Evolutionary conservation across 31 red algal genomes (phyloP), one percentile per base, ranked within the genome.

Genomic region (Odonthalia washingtoniensis): DNA sequence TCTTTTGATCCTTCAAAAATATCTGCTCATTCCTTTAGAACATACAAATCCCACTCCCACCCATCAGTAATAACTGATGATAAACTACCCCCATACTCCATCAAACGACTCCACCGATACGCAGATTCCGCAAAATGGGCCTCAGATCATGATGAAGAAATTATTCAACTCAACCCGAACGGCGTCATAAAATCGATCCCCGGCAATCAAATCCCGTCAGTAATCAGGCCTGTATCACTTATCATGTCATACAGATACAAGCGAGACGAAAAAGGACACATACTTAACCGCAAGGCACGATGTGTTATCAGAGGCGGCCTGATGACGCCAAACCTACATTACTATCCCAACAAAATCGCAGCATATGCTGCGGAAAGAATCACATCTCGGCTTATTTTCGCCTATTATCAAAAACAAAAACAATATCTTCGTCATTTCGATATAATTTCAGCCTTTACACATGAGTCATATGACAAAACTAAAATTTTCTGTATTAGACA

Each of bases 191-290:
- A 41, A 77, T 77, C 12, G 49, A 36, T 77, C 9, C 5, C 14
- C 14, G 12, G 28, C 34, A 36, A 40, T 1, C 40, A 77, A 77
- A 4, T 1, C 37, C 2, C 40, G 36, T 31, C 34, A 3, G 31
- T 17, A 1, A 77, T 34, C 9, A 16, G 42, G 2, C 74, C 46
- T 5, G 57, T 81, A 62, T 49, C 53, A 27, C 45, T 81, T 2
- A 81, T 39, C 4, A 84, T 84, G 80, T 70, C 80, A 36, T 45
- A 84, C 35, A 28, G 52, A 39, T 65, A 81, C 1, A 84, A 84
- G 24, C 5, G 77, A 9, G 44, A 72, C 65, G 0, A 28, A 3
- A 38, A 43, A 24, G 43, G 65, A 18, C 2, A 35, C 2, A 41
- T 72, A 44, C 18, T 45, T 21, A 64, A 32, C 14, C 33, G 37